Evolutionary conservation across 495 filamentous ascomycete genomes (phyloP).

Genomic region (Aspergillus avenaceus): DNA sequence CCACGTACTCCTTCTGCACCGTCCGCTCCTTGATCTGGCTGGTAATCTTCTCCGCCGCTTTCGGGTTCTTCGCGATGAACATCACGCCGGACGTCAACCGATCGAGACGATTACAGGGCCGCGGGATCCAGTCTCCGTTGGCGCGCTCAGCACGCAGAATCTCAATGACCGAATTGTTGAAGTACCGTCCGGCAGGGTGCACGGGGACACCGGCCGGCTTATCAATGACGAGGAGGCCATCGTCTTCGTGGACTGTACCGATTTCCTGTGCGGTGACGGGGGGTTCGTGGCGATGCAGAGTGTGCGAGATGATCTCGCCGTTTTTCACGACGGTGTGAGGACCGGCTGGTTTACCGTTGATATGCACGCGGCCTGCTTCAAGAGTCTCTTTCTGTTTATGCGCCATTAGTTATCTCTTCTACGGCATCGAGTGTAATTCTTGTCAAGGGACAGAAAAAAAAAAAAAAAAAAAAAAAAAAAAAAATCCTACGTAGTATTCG

Average conservation of each 20-base stretch:
- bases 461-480: no score
- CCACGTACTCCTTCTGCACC: slow-evolving; percentile 91
- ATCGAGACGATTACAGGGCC: slow-evolving; percentile 92
- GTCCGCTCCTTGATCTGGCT: slow-evolving; percentile 66
- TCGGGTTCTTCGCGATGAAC: slow-evolving; percentile 86
- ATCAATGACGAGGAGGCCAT: slow-evolving; percentile 90
- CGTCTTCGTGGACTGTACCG: slow-evolving; percentile 81
- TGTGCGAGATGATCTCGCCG: slow-evolving; percentile 86
- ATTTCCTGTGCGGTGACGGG: slow-evolving; percentile 79
- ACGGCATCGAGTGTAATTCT: background rate
- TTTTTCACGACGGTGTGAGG: slow-evolving; percentile 63
- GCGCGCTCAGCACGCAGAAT: slow-evolving; percentile 81
- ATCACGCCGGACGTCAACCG: slow-evolving; percentile 91
- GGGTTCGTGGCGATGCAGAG: slow-evolving; percentile 92
- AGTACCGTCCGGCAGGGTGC: slow-evolving; percentile 90
- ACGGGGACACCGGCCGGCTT: slow-evolving; percentile 95
- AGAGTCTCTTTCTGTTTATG: slow-evolving; percentile 67
- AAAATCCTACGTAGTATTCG: slow-evolving; percentile 90
- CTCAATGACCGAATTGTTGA: slow-evolving; percentile 89
- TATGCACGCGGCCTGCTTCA: slow-evolving; percentile 63
- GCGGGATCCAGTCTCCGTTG: slow-evolving; percentile 63
- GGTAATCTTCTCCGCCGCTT: slow-evolving; percentile 73
- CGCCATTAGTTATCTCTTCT: background rate
- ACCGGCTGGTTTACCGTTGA: slow-evolving; percentile 64
- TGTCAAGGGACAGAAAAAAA: no score